These are phyloP conservation scores for Collybia nuda DNA, from an alignment of 768 basidiomycete genomes.

Conservation along the genomic window DNA sequence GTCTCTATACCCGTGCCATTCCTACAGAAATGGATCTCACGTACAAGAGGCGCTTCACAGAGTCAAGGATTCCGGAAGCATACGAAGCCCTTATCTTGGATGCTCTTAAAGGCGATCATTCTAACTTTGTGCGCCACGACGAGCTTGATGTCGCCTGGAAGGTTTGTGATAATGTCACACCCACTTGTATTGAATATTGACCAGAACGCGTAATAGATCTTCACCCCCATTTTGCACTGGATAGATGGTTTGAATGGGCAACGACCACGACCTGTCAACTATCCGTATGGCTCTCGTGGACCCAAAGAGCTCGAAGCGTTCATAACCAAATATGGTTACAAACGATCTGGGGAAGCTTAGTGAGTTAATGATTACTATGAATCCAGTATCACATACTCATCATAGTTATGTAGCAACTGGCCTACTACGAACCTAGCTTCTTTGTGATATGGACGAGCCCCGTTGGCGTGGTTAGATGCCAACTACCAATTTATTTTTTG, in stretches of 20 bases:
- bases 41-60: slow-evolving; percentile 93
- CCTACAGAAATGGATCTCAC: slow-evolving; percentile 98
- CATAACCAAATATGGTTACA: slow-evolving; percentile 75
- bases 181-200: slow-evolving; percentile 2
- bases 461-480: too few species aligned
- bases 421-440: slow-evolving; percentile 68
- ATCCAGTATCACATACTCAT: too few species aligned
- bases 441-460: slow-evolving; percentile 32
- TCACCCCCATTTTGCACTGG: slow-evolving; percentile 94
- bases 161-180: slow-evolving; percentile 44
- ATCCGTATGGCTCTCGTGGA: slow-evolving; percentile 96
- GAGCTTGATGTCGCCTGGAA: slow-evolving; percentile 98
- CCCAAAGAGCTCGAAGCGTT: slow-evolving; percentile 82
- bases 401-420: slow-evolving; percentile 55
- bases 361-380: slow-evolving; percentile 39
- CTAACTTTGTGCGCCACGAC: slow-evolving; percentile 98
- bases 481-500: too few species aligned
- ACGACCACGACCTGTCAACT: slow-evolving; percentile 69
- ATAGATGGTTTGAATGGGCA: slow-evolving; percentile 78
- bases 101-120: slow-evolving; percentile 96
- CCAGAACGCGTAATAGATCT: slow-evolving; percentile 55
- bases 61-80: slow-evolving; percentile 92
- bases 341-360: slow-evolving; percentile 68
- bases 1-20: slow-evolving; percentile 84
- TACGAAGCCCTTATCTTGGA: slow-evolving; percentile 96